These are phyloP conservation scores for Aquilaria sinensis DNA, from an alignment of 345 rosid genomes.

Conservation along the genomic window DNA sequence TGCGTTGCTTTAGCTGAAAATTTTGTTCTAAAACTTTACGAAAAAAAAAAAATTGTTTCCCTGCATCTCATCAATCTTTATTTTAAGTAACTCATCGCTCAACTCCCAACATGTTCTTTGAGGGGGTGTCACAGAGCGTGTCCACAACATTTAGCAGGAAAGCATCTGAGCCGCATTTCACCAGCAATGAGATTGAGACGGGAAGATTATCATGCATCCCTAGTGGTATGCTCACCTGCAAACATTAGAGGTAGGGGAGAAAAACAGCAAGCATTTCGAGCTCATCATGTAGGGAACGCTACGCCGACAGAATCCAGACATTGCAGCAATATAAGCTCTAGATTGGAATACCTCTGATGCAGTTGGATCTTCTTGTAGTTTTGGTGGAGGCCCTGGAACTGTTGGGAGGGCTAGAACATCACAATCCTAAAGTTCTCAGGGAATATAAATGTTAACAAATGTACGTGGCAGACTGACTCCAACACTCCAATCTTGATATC, in stretches of 20 bases:
- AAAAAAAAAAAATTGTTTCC: too few relatives aligned
- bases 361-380: constrained; percentile 49
- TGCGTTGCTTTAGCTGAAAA: too few relatives aligned
- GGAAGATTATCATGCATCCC: constrained; percentile 54
- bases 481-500: not conserved
- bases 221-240: constrained; percentile 69
- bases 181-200: constrained; percentile 57
- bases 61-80: too few relatives aligned
- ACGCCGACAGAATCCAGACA: constrained; percentile 93
- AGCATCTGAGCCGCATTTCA: constrained; percentile 67
- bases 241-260: not conserved
- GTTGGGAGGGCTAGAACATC: constrained; percentile 77
- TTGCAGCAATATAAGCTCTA: constrained; percentile 67
- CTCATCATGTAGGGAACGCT: constrained; percentile 3
- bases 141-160: constrained; percentile 67
- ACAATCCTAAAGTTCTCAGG: constrained; percentile 34
- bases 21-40: too few relatives aligned
- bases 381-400: constrained; percentile 77
- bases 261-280: not conserved
- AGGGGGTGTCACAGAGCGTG: constrained; percentile 31
- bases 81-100: constrained; percentile 7
- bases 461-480: too few relatives aligned
- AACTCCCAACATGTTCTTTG: constrained; percentile 23
- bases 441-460: not conserved
- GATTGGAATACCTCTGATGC: constrained; percentile 43